Evolutionary conservation across 2,329 filamentous ascomycete genomes (phyloP), one percentile per base, ranked within the genome.

Genomic region (Cryoendolithus antarcticus): DNA sequence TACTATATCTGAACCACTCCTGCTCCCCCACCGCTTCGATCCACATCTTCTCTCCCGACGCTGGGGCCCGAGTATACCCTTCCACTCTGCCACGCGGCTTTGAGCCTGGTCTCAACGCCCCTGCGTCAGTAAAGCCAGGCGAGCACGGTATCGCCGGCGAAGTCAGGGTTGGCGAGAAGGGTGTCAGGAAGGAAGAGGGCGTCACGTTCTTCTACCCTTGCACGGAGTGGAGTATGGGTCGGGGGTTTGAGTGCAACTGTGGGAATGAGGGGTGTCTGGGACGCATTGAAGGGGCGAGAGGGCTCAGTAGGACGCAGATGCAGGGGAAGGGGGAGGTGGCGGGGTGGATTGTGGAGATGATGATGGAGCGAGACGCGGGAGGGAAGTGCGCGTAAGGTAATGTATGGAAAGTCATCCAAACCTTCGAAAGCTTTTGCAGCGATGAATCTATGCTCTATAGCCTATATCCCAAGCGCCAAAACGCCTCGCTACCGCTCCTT

Each of bases 1-100:
- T 75, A 8, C 64, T 74, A 15, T 75, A 65, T 55, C 65, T 70
- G 59, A 76, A 75, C 57, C 72, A 75, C 55, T 70, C 65, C 2
- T 75, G 70, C 53, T 55, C 52, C 8, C 72, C 72, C 1, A 64
- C 63, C 3, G 45, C 75, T 9, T 62, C 71, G 37, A 72, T 75
- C 47, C 70, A 75, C 48, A 71, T 72, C 11, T 49, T 48, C 34
- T 32, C 44, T 12, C 52, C 52, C 4, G 45, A 50, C 32, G 41
- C 40, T 1, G 32, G 44, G n/a, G 50, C 51, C n/a, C 6, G 24
- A 8, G 42, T 46, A 4, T 55, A 55, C 36, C 52, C 52, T 4
- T 39, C 34, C 12, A 30, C 39, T 12, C 13, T 27, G 11, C 30
- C n/a, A 24, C 35, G 38, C 11, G 30, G 19, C 8, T 15, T 35